These are phyloP conservation scores for Tripterygium wilfordii DNA, from an alignment of 177 flowering plant genomes.

Conservation along the genomic window DNA sequence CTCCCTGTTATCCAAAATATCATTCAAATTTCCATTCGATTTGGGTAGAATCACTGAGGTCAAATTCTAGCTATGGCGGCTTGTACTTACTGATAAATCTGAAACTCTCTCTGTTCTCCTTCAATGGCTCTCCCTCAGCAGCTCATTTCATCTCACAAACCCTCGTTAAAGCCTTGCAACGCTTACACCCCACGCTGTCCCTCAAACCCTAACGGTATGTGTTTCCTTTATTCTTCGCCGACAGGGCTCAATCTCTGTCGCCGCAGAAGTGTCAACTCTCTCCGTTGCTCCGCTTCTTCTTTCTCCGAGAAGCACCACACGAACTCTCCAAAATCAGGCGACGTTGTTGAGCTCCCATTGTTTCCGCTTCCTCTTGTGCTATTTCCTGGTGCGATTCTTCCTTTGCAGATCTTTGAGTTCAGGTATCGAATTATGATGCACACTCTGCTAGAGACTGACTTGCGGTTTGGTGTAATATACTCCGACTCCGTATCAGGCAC, in stretches of 20 bases:
- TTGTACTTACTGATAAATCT: too few species aligned
- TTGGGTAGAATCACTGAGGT: too few species aligned
- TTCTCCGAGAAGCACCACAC: slow-evolving; percentile 64
- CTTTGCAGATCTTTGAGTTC: slow-evolving; percentile 91
- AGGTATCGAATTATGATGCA: slow-evolving; percentile 98
- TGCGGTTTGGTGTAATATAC: slow-evolving; percentile 90
- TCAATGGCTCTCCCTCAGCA: slow-evolving; percentile 60
- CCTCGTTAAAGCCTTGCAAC: too few species aligned
- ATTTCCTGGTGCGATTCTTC: slow-evolving; percentile 94
- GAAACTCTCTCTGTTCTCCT: too few species aligned
- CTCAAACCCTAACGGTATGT: slow-evolving; percentile 29
- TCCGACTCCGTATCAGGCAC: slow-evolving; percentile 69
- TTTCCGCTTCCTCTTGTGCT: slow-evolving; percentile 96
- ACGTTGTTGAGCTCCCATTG: slow-evolving; percentile 76
- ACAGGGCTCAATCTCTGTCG: slow-evolving; percentile 9
- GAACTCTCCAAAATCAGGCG: slow-evolving; percentile 45
- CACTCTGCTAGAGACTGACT: slow-evolving; percentile 87
- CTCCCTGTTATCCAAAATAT: slow-evolving; percentile 15
- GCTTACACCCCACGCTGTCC: too few species aligned
- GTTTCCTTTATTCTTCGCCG: slow-evolving; percentile 1
- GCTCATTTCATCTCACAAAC: too few species aligned
- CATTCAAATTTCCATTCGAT: too few species aligned
- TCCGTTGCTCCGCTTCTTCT: slow-evolving; percentile 68
- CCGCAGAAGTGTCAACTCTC: slow-evolving; percentile 16
- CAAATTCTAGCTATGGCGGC: too few species aligned